Conservation (phyloP, 2,329 filamentous ascomycete species). For the Cadophora sp. region DNA sequence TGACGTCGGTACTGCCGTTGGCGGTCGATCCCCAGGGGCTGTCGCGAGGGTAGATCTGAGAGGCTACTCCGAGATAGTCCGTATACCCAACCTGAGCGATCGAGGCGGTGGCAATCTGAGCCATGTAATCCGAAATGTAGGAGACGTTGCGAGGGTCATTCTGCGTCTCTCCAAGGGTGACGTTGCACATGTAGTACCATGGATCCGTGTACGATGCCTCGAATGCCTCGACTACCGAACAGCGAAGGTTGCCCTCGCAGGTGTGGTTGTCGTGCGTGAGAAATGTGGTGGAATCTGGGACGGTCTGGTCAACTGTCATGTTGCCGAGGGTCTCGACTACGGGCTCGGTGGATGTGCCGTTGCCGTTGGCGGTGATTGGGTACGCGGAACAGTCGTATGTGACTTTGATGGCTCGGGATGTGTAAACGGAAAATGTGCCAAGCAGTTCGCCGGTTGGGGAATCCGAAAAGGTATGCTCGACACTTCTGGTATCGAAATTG, state of each 20-base stretch:
- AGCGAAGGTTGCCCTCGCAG: constrained; percentile 33
- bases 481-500: constrained; percentile 29
- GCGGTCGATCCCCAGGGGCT: constrained; percentile 47
- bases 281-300: constrained; percentile 47
- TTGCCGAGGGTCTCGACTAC: constrained; percentile 40
- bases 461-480: constrained; percentile 50
- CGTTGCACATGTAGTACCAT: constrained; percentile 52
- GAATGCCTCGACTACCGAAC: constrained; percentile 46
- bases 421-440: constrained; percentile 41
- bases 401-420: constrained; percentile 45
- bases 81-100: constrained; percentile 52
- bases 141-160: constrained; percentile 38
- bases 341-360: constrained; percentile 41
- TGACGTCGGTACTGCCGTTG: constrained; percentile 42
- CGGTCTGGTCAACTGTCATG: constrained; percentile 37
- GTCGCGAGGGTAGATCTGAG: constrained; percentile 53
- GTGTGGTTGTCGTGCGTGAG: constrained; percentile 43
- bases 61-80: constrained; percentile 22
- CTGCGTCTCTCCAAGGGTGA: constrained; percentile 47
- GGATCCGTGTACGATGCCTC: constrained; percentile 46
- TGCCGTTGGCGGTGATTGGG: constrained; percentile 44
- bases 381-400: constrained; percentile 43
- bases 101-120: constrained; percentile 45
- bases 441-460: constrained; percentile 23
- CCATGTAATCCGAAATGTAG: constrained; percentile 45